Conservation (phyloP, 306 rosid species). For the Lotus japonicus region DNA sequence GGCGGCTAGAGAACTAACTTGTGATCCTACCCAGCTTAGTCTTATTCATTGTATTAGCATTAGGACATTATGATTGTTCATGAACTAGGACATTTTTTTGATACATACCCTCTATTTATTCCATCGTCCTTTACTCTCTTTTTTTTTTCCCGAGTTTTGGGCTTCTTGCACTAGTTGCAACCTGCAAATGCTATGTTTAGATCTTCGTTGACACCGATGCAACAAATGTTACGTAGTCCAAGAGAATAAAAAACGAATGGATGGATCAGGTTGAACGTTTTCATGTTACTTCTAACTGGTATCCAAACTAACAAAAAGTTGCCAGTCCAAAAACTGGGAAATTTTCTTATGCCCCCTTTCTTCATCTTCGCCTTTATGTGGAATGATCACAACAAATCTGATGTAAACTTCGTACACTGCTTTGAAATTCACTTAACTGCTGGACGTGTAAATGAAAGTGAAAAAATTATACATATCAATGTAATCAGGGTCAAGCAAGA, state of each 20-base stretch:
- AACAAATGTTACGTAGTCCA: too few relatives aligned
- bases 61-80: constrained; percentile 9
- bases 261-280: too few relatives aligned
- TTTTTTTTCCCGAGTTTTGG: neutral
- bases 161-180: neutral
- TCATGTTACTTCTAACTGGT: too few relatives aligned
- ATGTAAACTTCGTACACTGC: neutral
- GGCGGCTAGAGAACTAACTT: constrained; percentile 23
- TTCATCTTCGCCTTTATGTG: neutral
- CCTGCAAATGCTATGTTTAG: too few relatives aligned
- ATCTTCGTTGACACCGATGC: too few relatives aligned
- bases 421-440: neutral
- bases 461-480: neutral
- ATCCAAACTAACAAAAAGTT: too few relatives aligned
- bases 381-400: neutral
- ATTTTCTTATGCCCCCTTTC: neutral
- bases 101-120: neutral
- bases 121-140: neutral
- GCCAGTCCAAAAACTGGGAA: too few relatives aligned
- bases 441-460: too few relatives aligned
- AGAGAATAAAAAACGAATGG: too few relatives aligned
- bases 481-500: neutral
- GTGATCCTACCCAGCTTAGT: constrained; percentile 12
- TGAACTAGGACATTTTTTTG: constrained; percentile 7
- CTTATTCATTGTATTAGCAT: constrained; percentile 26